Evolutionary conservation across 768 basidiomycete genomes (phyloP), one percentile per base, ranked within the genome.

Genomic region (Kockovaella imperatae): DNA sequence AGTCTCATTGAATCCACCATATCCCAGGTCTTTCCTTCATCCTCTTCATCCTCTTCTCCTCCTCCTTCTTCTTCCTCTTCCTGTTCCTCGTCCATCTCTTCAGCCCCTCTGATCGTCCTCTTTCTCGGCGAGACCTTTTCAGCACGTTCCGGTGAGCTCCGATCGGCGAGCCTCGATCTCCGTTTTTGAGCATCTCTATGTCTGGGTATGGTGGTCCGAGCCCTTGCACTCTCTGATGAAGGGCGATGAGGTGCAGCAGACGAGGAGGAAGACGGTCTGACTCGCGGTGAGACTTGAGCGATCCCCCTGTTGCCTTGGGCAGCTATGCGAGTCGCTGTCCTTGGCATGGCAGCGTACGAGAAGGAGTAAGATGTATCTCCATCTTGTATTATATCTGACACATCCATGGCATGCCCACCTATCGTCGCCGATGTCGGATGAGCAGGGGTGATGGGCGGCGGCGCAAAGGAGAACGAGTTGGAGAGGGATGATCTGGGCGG

Each of bases 1-100:
- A 89, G 74, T 49, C 95, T 77, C 88, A 99, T 91, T 25, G 91
- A 80, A 73, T 96, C 91, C 3, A 97, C 82, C 77, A 87, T 82
- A 1, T 81, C 81, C 87, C 86, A 90, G 6, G 55, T 64, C 39
- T 57, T 56, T 21, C 62, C 69, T 13, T 50, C 63, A 30, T 49
- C 48, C 5, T 59, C 57, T 56, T 84, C 81, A 8, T 51, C 77
- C 29, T 79, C 75, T 17, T 1, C 35, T 3, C 35, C 49, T 20
- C 42, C 47, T 20, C 36, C 41, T 17, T 31, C 50, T 10, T 38
- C 31, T 78, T 80, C 38, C 14, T 54, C 53, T n/a, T 52, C 51
- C 6, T 50, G 47, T 3, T 4, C 17, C 8, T 42, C 34, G 29
- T 39, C 5, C 49, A 31, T n/a, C 34, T 34, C 15, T 14, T 30